Evolutionary conservation across 1,139 yeast genomes (phyloP), one percentile per base, ranked within the genome.

Genomic region (Blastobotrys apis): DNA sequence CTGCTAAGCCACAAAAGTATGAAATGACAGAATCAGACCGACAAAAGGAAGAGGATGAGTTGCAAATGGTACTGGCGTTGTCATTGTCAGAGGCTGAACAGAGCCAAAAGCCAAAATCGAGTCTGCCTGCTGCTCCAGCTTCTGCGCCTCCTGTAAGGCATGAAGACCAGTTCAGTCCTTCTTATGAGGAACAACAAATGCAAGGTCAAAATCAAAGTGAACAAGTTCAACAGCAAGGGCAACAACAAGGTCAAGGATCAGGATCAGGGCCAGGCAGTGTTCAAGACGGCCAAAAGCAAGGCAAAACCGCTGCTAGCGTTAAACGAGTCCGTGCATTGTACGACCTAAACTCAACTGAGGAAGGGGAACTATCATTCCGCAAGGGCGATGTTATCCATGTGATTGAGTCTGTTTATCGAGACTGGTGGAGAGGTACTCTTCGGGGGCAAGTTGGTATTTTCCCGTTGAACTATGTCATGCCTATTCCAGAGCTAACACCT

Each of bases 401-500:
- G 1, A 74, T 90, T 39, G 97, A 88, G 57, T 77, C 85, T 15
- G 95, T 85, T 5, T 88, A 88, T 64, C 75, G 87, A 50, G 97
- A 92, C 62, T 92, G 98, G 98, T 86, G 97, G 84, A 75, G 87
- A 54, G 98, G 98, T 4, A 78, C 92, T 4, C 67, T 90, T 42
- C 74, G 77, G 47, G 97, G 97, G 0, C 74, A 74, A 46, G 72
- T 80, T 37, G 98, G 98, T 23, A 83, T 92, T n/a, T 88, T 92
- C 66, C 98, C 98, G 0, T 73, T 86, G 47, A 92, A 92, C 63
- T 92, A 92, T 60, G 97, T 92, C 1, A 78, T 88, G 2, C 90
- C 90, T 3, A 69, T 88, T 9, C 77, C 80, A 1, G 84, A 80
- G 41, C 82, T 84, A 35, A 72, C 85, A 0, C 73, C 77, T 1